Evolutionary conservation across 2,329 filamentous ascomycete species (phyloP).

Genomic region (Neocucurbitaria cava): DNA sequence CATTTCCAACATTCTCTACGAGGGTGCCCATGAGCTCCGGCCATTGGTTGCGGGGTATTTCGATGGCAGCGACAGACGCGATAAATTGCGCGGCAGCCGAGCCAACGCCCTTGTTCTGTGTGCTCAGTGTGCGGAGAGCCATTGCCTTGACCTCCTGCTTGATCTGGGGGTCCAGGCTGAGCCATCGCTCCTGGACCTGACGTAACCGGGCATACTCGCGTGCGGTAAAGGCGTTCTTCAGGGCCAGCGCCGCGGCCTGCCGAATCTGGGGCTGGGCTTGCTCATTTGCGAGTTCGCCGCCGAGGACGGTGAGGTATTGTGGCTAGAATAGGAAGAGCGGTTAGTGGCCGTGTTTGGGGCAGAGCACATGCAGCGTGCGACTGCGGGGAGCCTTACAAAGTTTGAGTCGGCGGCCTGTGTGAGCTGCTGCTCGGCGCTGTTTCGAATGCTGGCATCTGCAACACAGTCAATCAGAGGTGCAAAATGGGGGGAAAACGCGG

Average conservation of each 20-base stretch:
- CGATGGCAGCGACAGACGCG: slow-evolving; percentile 91
- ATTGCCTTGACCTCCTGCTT: slow-evolving; percentile 89
- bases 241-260: slow-evolving; percentile 90
- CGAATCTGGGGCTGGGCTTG: slow-evolving; percentile 81
- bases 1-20: slow-evolving; percentile 90
- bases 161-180: slow-evolving; percentile 78
- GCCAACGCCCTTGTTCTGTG: slow-evolving; percentile 81
- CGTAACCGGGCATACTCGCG: slow-evolving; percentile 87
- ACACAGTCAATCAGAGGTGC: slow-evolving; percentile 45
- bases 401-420: slow-evolving; percentile 90
- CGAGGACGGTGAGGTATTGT: slow-evolving; percentile 82
- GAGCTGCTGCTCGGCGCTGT: slow-evolving; percentile 92
- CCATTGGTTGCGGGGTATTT: slow-evolving; percentile 94
- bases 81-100: slow-evolving; percentile 94
- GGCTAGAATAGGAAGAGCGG: slow-evolving; percentile 63
- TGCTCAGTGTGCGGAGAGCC: slow-evolving; percentile 85
- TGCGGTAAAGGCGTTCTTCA: slow-evolving; percentile 98
- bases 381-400: slow-evolving; percentile 73
- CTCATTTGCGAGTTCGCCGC: slow-evolving; percentile 93
- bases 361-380: slow-evolving; percentile 25
- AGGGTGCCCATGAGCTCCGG: slow-evolving; percentile 85
- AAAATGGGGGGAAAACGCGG: slow-evolving; percentile 13
- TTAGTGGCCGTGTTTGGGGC: slow-evolving; percentile 38
- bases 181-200: slow-evolving; percentile 93
- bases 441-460: slow-evolving; percentile 86